Evolutionary conservation across 2,329 filamentous ascomycete species (phyloP), one percentile per base, ranked within the genome.

Genomic region (Fulvia fulva): DNA sequence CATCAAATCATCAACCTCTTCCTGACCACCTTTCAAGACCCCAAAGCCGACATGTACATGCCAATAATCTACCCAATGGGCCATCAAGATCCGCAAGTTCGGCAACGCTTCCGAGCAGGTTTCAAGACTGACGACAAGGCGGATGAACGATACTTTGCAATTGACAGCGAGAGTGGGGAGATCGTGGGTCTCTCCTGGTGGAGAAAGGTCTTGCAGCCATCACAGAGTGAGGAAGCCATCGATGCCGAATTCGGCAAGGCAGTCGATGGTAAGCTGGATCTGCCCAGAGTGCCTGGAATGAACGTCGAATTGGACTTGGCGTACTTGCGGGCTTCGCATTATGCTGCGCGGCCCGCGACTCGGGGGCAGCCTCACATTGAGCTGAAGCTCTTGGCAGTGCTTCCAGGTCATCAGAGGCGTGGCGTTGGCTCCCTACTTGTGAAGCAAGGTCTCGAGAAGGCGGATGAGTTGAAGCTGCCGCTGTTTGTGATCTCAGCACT

Each of bases 401-500:
- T 71, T 59, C 74, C 73, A 0, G 66, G 70, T 8, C 68, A 76
- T 28, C 71, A 74, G 22, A 57, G 71, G 2, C 67, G 69, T 14
- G 75, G 75, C 0, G 73, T 73, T 11, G 75, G 67, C 1, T 63
- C 50, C 11, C 56, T 74, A 46, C 56, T 76, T 32, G 23, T 77
- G 50, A 63, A 70, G 21, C 72, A 70, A 68, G 75, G 74, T 1
- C 7, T 75, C 16, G 60, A 69, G 21, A 70, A 70, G 44, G 74
- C 73, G 21, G 75, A 76, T 56, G 56, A 65, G 19, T 63, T 70
- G 49, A 67, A 69, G 0, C 47, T 75, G 52, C 65, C 67, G 1
- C 65, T 63, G 6, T 78, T 76, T 66, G 53, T 78, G 23, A 72
- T 73, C 58, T 65, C 72, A 3, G 71, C 68, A 2, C 52, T 63